A percentile compares a stretch with the other conserved stretches of the same genome.
These are phyloP conservation scores for Cytospora chrysosperma DNA, from an alignment of 2,329 filamentous ascomycete species.

Conservation along the genomic window DNA sequence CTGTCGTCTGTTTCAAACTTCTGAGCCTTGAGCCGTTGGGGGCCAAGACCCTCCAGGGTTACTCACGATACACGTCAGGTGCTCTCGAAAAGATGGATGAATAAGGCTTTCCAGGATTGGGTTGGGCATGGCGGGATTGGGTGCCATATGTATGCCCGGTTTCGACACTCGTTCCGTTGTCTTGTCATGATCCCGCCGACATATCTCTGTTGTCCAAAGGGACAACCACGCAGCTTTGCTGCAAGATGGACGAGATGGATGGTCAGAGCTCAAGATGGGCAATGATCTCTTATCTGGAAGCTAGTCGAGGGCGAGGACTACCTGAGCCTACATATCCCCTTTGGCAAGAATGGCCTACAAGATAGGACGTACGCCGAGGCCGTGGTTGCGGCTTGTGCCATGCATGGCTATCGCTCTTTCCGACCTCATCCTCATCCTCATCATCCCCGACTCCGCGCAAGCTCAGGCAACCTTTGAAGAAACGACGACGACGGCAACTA, in stretches of 20 bases:
- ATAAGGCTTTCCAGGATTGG: too few relatives aligned
- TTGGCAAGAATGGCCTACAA: neutral
- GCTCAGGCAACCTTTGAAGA: neutral
- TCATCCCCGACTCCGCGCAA: neutral
- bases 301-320: too few relatives aligned
- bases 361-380: conserved; percentile 3
- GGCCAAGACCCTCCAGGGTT: neutral
- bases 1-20: neutral
- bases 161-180: conserved; percentile 5
- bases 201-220: conserved; percentile 4
- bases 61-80: neutral
- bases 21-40: neutral
- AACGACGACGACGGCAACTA: neutral
- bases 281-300: neutral
- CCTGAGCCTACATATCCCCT: neutral
- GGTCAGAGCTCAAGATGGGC: neutral
- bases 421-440: neutral
- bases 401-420: neutral
- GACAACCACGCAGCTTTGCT: neutral
- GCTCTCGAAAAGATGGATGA: too few relatives aligned
- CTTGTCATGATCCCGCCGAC: neutral
- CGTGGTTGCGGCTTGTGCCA: neutral
- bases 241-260: neutral
- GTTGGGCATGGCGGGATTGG: neutral
- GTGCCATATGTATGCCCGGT: neutral